phyloP scores from a whole-genome alignment of 495 filamentous ascomycete species.

The Immersiella caudata region DNA sequence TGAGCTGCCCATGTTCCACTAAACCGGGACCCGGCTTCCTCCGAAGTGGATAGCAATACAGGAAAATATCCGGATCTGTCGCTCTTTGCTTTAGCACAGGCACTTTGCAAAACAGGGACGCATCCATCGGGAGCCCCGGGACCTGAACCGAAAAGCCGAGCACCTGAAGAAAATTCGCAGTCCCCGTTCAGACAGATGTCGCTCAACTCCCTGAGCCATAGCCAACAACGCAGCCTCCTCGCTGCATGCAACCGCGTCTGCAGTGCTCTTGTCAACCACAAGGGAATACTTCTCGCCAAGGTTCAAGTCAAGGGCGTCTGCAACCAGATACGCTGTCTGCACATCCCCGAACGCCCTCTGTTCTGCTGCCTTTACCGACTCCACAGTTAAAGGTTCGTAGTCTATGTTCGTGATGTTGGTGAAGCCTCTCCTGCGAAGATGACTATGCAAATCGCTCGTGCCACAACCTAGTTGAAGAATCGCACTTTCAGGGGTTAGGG shows the following conservation, averaged over 20 bases:
- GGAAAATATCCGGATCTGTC: constrained; percentile 44
- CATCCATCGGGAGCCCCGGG: constrained; percentile 5
- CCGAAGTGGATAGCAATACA: constrained; percentile 37
- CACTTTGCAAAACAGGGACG: constrained; percentile 42
- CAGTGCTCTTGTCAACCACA: constrained; percentile 48
- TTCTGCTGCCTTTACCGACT: constrained; percentile 39
- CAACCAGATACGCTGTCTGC: constrained; percentile 38
- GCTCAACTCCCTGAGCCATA: constrained; percentile 35
- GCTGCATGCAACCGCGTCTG: constrained; percentile 45
- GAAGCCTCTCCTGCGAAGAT: constrained; percentile 36
- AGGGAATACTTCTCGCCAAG: constrained; percentile 31
- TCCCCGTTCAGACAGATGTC: constrained; percentile 32
- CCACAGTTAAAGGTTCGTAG: constrained; percentile 46
- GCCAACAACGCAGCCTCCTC: constrained; percentile 31
- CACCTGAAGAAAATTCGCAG: constrained; percentile 49
- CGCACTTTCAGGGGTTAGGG: constrained; percentile 3
- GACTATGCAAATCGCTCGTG: constrained; percentile 47
- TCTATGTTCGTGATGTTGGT: constrained; percentile 45
- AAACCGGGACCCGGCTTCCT: not conserved
- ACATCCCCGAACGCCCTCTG: constrained; percentile 39
- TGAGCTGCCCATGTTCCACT: too few relatives aligned
- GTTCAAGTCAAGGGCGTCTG: constrained; percentile 38
- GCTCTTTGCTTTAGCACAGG: constrained; percentile 36
- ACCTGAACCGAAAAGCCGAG: constrained; percentile 39
- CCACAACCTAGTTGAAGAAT: constrained; percentile 48